These are phyloP conservation scores for Cercophora sp. DNA, from an alignment of 495 filamentous ascomycete genomes.

Conservation along the genomic window DNA sequence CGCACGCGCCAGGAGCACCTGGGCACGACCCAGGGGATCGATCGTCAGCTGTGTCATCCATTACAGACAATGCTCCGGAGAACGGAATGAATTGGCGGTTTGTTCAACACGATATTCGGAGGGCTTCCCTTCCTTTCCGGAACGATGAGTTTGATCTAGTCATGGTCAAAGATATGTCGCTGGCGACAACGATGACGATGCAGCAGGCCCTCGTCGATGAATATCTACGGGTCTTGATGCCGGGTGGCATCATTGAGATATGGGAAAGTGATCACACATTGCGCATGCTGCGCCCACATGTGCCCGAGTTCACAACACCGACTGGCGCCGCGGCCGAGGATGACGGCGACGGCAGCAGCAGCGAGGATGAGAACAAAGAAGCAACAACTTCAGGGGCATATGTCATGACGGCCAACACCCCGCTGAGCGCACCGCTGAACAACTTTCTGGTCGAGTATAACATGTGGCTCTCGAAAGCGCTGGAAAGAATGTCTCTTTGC, in stretches of 20 bases:
- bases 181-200: constrained; percentile 61
- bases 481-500: constrained; percentile 66
- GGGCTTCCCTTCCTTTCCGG: constrained; percentile 70
- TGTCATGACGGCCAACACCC: constrained; percentile 75
- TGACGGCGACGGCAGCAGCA: constrained; percentile 27
- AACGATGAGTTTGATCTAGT: constrained; percentile 86
- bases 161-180: constrained; percentile 80
- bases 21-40: background rate
- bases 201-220: constrained; percentile 68
- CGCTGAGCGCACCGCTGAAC: constrained; percentile 73
- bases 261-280: constrained; percentile 82
- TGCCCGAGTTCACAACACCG: constrained; percentile 47
- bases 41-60: constrained; percentile 6
- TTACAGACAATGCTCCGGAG: constrained; percentile 32
- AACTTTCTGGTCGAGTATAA: constrained; percentile 82
- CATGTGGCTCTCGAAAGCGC: constrained; percentile 69
- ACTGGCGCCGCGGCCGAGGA: constrained; percentile 22
- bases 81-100: constrained; percentile 83
- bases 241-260: constrained; percentile 77
- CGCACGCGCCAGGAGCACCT: constrained; percentile 34
- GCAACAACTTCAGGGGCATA: constrained; percentile 64
- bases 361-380: constrained; percentile 51
- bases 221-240: constrained; percentile 69
- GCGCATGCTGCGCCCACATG: constrained; percentile 71
- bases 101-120: constrained; percentile 79